phyloP scores from a whole-genome alignment of 2,329 filamentous ascomycete genomes.

The Pestalotiopsis sp. region DNA sequence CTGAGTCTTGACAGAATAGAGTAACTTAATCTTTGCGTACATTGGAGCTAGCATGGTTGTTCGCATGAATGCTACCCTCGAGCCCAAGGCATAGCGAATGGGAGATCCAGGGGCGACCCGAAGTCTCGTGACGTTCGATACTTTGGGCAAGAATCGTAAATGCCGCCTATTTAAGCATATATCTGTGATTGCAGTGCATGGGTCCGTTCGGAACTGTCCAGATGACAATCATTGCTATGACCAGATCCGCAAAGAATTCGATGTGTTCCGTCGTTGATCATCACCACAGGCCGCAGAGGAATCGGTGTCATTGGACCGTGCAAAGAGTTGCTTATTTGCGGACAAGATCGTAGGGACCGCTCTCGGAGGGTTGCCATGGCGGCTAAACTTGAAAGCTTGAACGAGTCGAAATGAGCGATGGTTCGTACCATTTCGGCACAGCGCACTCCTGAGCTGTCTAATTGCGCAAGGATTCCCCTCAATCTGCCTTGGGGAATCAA shows the following conservation, averaged over 20 bases:
- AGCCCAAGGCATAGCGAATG: neutral
- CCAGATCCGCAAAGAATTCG: neutral
- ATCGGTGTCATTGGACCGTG: neutral
- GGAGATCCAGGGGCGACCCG: neutral
- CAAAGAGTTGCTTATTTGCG: neutral
- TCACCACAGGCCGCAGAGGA: neutral
- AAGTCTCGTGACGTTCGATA: neutral
- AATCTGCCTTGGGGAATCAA: slow-evolving; percentile 2
- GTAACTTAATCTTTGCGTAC: neutral
- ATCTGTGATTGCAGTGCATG: neutral
- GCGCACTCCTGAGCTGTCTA: neutral
- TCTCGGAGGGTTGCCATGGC: neutral
- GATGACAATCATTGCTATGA: neutral
- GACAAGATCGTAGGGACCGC: neutral
- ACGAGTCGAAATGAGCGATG: neutral
- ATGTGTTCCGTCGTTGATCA: neutral
- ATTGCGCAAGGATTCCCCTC: slow-evolving; percentile 11
- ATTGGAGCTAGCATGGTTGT: neutral
- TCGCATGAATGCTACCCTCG: neutral
- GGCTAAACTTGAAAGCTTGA: slow-evolving; percentile 8
- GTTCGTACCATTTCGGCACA: neutral
- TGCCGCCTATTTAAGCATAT: neutral
- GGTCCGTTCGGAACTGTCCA: neutral
- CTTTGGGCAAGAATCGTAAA: neutral
- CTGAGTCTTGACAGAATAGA: neutral